Conservation (phyloP, 2,329 filamentous ascomycete species). For the Rosellinia necatrix region DNA sequence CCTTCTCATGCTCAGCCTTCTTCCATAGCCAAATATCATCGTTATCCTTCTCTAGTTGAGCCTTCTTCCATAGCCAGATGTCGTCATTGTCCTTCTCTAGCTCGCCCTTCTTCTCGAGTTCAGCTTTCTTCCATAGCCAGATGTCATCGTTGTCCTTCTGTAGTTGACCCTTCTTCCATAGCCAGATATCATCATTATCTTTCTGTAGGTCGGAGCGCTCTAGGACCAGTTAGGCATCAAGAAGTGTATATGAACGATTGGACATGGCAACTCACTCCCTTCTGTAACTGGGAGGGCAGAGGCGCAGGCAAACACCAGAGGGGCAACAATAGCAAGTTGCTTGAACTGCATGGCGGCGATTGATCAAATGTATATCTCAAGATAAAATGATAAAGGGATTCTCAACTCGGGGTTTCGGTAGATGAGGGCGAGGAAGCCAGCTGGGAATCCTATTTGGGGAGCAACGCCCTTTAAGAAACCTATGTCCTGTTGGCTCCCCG, state of each 20-base stretch:
- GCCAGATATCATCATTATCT: constrained; percentile 17
- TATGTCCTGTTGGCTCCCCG: neutral
- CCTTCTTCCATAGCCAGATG: constrained; percentile 34
- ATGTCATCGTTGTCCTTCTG: constrained; percentile 28
- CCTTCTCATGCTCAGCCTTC: constrained; percentile 17
- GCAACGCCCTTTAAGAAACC: constrained; percentile 14
- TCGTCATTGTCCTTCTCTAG: constrained; percentile 24
- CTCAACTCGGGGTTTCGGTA: neutral
- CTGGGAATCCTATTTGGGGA: neutral
- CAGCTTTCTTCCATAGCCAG: constrained; percentile 30
- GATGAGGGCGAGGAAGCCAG: neutral
- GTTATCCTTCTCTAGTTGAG: constrained; percentile 36
- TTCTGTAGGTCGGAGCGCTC: constrained; percentile 22
- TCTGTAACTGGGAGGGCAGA: constrained; percentile 26
- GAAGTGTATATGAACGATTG: neutral
- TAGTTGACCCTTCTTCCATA: constrained; percentile 22
- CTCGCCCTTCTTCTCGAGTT: constrained; percentile 9
- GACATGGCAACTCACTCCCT: constrained; percentile 16
- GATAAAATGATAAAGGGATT: neutral
- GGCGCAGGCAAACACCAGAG: constrained; percentile 25
- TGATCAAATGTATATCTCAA: neutral
- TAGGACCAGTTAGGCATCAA: constrained; percentile 3
- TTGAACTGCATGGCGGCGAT: constrained; percentile 30
- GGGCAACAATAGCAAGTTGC: constrained; percentile 24
- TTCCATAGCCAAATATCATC: constrained; percentile 29